Evolutionary conservation across 2,329 filamentous ascomycete genomes (phyloP), one percentile per base, ranked within the genome.

Genomic region (Fusarium sp.): DNA sequence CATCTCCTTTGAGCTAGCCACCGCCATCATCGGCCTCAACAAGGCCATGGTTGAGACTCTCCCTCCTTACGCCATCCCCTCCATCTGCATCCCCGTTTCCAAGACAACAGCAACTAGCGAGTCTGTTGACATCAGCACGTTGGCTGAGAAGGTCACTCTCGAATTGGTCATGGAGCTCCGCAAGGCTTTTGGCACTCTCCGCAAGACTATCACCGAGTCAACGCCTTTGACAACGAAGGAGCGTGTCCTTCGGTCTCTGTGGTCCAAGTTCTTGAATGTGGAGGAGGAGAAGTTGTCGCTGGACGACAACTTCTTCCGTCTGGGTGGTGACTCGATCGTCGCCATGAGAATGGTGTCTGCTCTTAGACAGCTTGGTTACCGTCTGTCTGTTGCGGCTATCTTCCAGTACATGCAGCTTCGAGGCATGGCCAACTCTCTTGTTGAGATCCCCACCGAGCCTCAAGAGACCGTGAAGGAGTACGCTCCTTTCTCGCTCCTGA

Each of bases 241-340:
- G 36, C 66, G 62, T 1, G 65, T 64, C 0, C 76, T 78, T 49
- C 67, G 71, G 2, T 58, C 67, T 2, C 51, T 74, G 3, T 78
- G 76, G 76, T 61, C 75, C 10, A 75, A 69, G 31, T 78, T 77
- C 49, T 57, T 78, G 1, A 49, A 57, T 0, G 36, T 76, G 5
- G 72, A 77, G 6, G 73, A 76, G 7, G 70, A 72, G 22, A 76
- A 77, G 59, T 22, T 78, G 8, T 73, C 75, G 0, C 65, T 78
- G 1, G 76, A 78, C n/a, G 77, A 78, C 31, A 78, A 78, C 46
- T 78, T 78, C 61, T 78, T 78, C 72, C 76, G 76, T 2, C 74
- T 78, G 17, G 77, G 77, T 1, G 77, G 77, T 1, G 77, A 78
- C 60, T 78, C 75, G 2, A 77, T 70, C 14, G 72, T 78, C 3